Evolutionary conservation across 2,329 filamentous ascomycete genomes (phyloP), one percentile per base, ranked within the genome.

Genomic region (Rhynchosporium graminicola): DNA sequence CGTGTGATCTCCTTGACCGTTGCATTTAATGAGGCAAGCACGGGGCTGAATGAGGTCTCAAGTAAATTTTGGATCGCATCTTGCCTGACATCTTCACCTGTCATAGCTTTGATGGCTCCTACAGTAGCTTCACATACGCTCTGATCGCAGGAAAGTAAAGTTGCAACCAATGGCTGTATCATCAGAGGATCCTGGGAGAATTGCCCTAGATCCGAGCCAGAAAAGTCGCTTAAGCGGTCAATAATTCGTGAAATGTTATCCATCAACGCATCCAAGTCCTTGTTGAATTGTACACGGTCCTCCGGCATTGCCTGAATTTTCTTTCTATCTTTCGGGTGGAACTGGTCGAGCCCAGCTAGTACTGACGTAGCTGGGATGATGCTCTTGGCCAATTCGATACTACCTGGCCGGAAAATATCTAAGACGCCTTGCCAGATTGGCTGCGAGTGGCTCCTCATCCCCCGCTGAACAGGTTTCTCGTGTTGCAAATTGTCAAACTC

Each of bases 21-120:
- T 56, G 73, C 74, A 10, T 77, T 79, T 64, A 83, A 79, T 0
- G 80, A 77, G 33, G 74, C 75, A 42, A 84, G 68, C 52, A 79
- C 78, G 3, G 76, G 74, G 12, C 73, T 72, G 50, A 83, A 79
- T 33, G 79, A 76, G n/a, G 76, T 70, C 48, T 78, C 74, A 3
- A 84, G 72, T 65, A 84, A 73, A 65, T 74, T 77, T 9, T 73
- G 73, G n/a, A 85, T 74, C 5, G 82, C 82, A 13, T 82, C 81
- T 43, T 77, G 76, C 56, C 83, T 81, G 26, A 77, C 78, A 40
- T 79, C 73, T 74, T 96, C 86, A 8, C 84, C 84, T 42, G 91
- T 95, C 70, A 94, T 85, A 42, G 86, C 86, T 75, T 97, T 97
- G 67, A 98, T 83, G 33, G 98, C 79, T 68, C 92, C 89, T 6